A percentile compares a stretch with the other conserved stretches of the same genome.
These are phyloP conservation scores for Oropetium thomaeum DNA, from an alignment of 176 grass and related monocot species.

Conservation along the genomic window DNA sequence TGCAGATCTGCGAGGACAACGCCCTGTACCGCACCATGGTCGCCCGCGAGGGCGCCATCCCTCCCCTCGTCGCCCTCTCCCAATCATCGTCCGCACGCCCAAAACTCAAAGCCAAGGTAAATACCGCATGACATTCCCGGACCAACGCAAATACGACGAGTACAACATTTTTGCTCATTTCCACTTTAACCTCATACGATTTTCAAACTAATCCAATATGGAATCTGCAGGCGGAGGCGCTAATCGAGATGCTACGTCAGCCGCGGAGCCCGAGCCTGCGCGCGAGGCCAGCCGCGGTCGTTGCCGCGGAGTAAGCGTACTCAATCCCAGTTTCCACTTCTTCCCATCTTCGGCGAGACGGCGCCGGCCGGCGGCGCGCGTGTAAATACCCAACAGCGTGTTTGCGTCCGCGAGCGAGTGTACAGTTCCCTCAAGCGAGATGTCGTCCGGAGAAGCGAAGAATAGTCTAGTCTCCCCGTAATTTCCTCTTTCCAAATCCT, in stretches of 20 bases:
- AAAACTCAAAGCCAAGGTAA: slow-evolving; percentile 78
- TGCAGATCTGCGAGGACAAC: slow-evolving; percentile 88
- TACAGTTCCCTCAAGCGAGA: slow-evolving; percentile 75
- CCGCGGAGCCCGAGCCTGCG: slow-evolving; percentile 51
- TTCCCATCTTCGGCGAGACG: slow-evolving; percentile 17
- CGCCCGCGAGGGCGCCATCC: slow-evolving; percentile 86
- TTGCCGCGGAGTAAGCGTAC: slow-evolving; percentile 32
- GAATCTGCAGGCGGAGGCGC: slow-evolving; percentile 54
- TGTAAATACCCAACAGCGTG: slow-evolving; percentile 47
- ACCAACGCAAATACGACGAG: background rate
- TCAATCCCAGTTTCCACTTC: background rate
- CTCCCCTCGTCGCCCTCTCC: slow-evolving; percentile 83
- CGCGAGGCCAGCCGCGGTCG: slow-evolving; percentile 39
- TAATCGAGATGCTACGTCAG: slow-evolving; percentile 75
- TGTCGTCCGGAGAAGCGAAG: slow-evolving; percentile 32
- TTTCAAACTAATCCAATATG: slow-evolving; percentile 9
- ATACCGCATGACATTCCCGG: background rate
- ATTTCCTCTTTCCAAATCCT: background rate
- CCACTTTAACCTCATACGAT: background rate
- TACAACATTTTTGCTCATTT: background rate
- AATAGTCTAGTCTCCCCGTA: slow-evolving; percentile 32
- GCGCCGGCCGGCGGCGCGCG: slow-evolving; percentile 1
- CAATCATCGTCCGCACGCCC: slow-evolving; percentile 57
- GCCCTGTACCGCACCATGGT: slow-evolving; percentile 68
- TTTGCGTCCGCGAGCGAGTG: slow-evolving; percentile 69